Evolutionary conservation across 164 flowering plant species (phyloP), one percentile per base, ranked within the genome.

Genomic region (Warburgia ugandensis): DNA sequence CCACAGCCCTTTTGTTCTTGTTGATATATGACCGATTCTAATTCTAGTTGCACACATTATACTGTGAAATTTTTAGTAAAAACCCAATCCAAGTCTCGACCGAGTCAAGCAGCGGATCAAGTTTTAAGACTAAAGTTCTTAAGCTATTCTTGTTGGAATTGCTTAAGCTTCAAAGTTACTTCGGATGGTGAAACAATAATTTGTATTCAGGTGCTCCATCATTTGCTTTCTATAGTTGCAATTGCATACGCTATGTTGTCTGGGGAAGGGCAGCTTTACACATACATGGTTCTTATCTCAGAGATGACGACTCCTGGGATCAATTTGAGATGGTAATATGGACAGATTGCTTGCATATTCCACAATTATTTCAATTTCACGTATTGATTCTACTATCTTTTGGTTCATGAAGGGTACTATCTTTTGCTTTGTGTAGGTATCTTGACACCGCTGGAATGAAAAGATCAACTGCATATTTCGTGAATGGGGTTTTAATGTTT

Each of bases 281-380:
- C 95, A 2, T 89, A 64, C 58, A 86, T 94, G 99, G 78, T 84
- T 54, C 87, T 94, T 48, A 82, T 94, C 52, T 94, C 99, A 21
- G 99, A 94, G 72, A 66, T 73, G 35, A 94, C 99, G 3, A 94
- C 99, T 14, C 96, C 99, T 9, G 89, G 73, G 51, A 74, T 94
- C 63, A 89, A 94, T 61, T 59, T 94, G 75, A 73, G 99, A 80
- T 94, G 99, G 99, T 94, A 71, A 54, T 57, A 16, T 26, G 22
- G 50, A 43, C 13, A 13, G n/a, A 22, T 10, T 32, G 32, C 23
- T 30, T 43, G n/a, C 6, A 14, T 16, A n/a, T n/a, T n/a, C n/a
- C n/a, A n/a, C n/a, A n/a, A n/a, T n/a, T n/a, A n/a, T n/a, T n/a
- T n/a, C n/a, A n/a, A 16, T 21, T 43, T 42, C 55, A 31, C 3